These are phyloP conservation scores for Leccinum arenicola DNA, from an alignment of 768 basidiomycete species.

Conservation along the genomic window DNA sequence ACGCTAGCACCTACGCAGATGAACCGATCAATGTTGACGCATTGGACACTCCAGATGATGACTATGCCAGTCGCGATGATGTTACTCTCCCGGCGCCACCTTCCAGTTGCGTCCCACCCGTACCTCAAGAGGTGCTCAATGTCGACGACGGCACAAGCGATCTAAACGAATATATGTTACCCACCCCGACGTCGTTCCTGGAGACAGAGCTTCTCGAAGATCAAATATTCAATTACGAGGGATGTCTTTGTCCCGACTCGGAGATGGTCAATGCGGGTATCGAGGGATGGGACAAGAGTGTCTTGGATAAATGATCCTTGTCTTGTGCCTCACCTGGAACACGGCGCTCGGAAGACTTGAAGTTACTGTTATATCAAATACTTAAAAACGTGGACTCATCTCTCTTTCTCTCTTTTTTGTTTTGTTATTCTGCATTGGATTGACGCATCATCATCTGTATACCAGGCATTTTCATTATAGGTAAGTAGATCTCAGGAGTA, in stretches of 20 bases:
- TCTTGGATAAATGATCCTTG: background rate
- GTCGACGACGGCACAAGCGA: background rate
- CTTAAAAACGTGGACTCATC: background rate
- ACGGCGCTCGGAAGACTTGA: background rate
- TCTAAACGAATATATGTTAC: background rate
- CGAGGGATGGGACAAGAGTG: conserved; percentile 9
- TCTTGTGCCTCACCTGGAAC: background rate
- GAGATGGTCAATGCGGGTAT: conserved; percentile 6
- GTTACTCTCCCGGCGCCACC: background rate
- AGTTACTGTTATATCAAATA: background rate
- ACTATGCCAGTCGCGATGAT: background rate
- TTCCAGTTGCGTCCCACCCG: background rate
- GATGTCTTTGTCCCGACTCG: conserved; percentile 9
- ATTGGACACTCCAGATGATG: background rate
- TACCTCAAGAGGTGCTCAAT: background rate
- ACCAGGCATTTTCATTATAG: no score
- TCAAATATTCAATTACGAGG: conserved; percentile 1
- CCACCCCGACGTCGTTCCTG: background rate
- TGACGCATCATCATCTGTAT: no score
- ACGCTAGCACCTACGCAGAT: background rate
- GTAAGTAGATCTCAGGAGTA: no score
- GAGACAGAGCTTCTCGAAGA: background rate
- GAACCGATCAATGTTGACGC: background rate
- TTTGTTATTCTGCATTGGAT: no score
- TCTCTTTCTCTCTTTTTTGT: no score